phyloP scores from a whole-genome alignment of 2,329 filamentous ascomycete genomes.

The Cadophora malorum region DNA sequence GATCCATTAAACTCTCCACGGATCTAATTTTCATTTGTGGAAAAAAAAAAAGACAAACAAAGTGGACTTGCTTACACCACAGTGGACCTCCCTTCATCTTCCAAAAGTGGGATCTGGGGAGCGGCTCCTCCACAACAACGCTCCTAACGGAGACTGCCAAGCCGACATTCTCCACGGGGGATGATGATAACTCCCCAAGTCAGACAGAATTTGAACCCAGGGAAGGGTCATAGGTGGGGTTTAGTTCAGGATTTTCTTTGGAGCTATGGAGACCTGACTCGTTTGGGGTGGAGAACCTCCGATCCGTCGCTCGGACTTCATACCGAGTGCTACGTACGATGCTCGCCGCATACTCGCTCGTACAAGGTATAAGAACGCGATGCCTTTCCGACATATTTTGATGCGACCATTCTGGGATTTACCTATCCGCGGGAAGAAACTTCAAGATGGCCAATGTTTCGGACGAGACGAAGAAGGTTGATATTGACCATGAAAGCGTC shows the following conservation, averaged over 20 bases:
- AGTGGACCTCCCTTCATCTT: neutral
- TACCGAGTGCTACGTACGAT: neutral
- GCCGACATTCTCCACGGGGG: neutral
- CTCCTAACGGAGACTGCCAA: neutral
- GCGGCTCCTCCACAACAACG: neutral
- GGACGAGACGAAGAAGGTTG: neutral
- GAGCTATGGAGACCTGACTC: neutral
- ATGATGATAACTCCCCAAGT: neutral
- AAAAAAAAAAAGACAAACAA: neutral
- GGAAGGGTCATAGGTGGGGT: neutral
- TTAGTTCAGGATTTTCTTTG: neutral
- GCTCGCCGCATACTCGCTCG: neutral
- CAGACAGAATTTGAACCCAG: neutral
- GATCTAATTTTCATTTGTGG: neutral
- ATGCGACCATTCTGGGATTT: too few species aligned
- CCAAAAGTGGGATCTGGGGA: neutral
- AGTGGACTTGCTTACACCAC: neutral
- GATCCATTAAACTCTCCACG: too few species aligned
- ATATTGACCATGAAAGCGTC: conserved; percentile 9
- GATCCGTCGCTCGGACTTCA: neutral
- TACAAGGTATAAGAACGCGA: neutral
- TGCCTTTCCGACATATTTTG: neutral
- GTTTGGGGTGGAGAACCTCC: neutral
- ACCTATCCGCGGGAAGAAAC: too few species aligned
- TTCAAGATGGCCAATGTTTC: neutral